A percentile compares a stretch with the other conserved stretches of the same genome.
Conservation (phyloP, 2,329 filamentous ascomycete species). For the Bipolaris gigantea region DNA sequence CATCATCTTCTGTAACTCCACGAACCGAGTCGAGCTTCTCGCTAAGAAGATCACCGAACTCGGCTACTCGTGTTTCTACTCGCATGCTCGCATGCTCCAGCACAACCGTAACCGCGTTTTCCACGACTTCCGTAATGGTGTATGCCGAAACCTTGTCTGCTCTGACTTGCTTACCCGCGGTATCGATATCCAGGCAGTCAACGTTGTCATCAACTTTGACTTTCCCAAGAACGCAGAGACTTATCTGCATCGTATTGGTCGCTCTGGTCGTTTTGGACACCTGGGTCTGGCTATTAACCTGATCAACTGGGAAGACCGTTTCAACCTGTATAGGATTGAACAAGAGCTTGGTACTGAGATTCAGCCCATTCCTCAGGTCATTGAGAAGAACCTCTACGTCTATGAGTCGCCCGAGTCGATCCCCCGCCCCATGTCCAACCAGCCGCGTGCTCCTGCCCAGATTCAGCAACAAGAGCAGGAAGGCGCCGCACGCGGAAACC, state of each 20-base stretch:
- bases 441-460: slow-evolving; percentile 39
- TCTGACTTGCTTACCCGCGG: slow-evolving; percentile 96
- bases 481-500: slow-evolving; percentile 23
- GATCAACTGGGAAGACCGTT: slow-evolving; percentile 99
- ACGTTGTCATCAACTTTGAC: slow-evolving; percentile 99
- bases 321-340: slow-evolving; percentile 98
- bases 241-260: slow-evolving; percentile 96
- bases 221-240: slow-evolving; percentile 99
- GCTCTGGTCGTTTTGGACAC: slow-evolving; percentile 95
- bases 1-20: slow-evolving; percentile 99
- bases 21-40: slow-evolving; percentile 93
- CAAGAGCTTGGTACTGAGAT: slow-evolving; percentile 97
- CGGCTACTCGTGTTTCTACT: slow-evolving; percentile 99
- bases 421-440: slow-evolving; percentile 73
- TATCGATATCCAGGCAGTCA: slow-evolving; percentile 99
- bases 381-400: slow-evolving; percentile 97
- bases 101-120: slow-evolving; percentile 97
- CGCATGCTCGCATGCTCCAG: slow-evolving; percentile 96
- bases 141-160: slow-evolving; percentile 96
- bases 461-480: slow-evolving; percentile 37
- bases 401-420: slow-evolving; percentile 97
- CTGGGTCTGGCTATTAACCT: slow-evolving; percentile 97
- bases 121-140: slow-evolving; percentile 97
- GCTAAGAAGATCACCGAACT: slow-evolving; percentile 99
- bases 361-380: slow-evolving; percentile 87